Percentiles rank a stretch among this genome's conserved stretches.
Evolutionary conservation across 331 rosid genomes (phyloP).

Genomic region (Malus hybrid): DNA sequence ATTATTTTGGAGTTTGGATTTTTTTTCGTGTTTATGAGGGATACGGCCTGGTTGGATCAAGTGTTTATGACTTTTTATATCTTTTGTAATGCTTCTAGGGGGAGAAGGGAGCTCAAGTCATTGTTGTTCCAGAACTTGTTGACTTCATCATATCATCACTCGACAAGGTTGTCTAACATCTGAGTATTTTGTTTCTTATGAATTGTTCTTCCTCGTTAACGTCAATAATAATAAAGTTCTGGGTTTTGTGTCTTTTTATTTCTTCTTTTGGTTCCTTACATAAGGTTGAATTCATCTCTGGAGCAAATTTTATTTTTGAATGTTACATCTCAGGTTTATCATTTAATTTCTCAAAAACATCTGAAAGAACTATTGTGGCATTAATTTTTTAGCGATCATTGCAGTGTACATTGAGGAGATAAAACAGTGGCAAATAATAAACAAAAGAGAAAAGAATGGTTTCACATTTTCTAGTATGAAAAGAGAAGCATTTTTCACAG

Average conservation of each 20-base stretch:
- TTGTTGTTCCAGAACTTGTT: conserved; percentile 79
- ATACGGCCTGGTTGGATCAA: conserved; percentile 1
- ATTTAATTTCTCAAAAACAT: not conserved
- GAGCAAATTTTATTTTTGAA: not conserved
- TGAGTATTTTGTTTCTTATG: not conserved
- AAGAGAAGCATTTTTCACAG: not conserved
- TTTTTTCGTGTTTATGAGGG: not conserved
- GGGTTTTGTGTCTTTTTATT: not conserved
- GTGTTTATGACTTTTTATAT: not conserved
- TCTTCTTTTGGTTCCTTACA: too few relatives aligned
- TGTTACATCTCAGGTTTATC: not conserved
- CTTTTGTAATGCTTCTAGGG: conserved; percentile 37
- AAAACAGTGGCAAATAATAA: not conserved
- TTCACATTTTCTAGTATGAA: not conserved
- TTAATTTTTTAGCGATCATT: not conserved
- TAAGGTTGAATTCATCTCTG: not conserved
- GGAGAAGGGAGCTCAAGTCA: conserved; percentile 76
- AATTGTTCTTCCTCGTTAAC: not conserved
- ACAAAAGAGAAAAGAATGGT: not conserved
- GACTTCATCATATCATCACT: conserved; percentile 62
- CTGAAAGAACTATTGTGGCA: not conserved
- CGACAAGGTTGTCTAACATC: conserved; percentile 51
- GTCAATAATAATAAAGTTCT: not conserved
- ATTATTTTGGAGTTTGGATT: not conserved
- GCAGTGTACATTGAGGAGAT: not conserved